Percentiles rank a stretch among this genome's conserved stretches.
Conservation (phyloP, 176 grass and related monocot species). For the Eremochloa ophiuroides region DNA sequence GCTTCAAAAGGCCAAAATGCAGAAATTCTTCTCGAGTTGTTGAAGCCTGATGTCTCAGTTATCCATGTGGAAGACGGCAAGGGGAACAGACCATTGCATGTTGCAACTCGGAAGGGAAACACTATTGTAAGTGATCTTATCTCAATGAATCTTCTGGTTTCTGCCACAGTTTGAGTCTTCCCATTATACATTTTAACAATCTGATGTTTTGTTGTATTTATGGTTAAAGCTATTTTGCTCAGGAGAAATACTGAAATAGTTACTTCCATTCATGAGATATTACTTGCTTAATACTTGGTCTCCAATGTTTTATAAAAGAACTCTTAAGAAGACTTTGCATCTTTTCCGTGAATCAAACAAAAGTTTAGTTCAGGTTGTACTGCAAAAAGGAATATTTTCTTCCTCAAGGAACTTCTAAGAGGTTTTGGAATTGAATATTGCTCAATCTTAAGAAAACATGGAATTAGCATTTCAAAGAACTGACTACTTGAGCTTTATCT, state of each 20-base stretch:
- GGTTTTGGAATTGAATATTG: neutral
- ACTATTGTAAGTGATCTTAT: conserved; percentile 51
- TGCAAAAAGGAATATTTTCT: neutral
- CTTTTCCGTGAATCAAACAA: neutral
- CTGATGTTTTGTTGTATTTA: neutral
- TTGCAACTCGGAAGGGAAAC: conserved; percentile 89
- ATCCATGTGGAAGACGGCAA: conserved; percentile 82
- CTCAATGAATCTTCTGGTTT: conserved; percentile 21
- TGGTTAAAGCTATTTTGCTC: neutral
- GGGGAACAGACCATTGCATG: conserved; percentile 80
- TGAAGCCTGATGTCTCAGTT: conserved; percentile 71
- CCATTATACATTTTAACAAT: neutral
- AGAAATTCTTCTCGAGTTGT: conserved; percentile 66
- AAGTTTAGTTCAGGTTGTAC: neutral
- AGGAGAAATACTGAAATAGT: neutral
- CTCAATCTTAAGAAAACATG: neutral
- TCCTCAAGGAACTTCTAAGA: neutral
- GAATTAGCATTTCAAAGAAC: neutral
- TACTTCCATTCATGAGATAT: conserved; percentile 15
- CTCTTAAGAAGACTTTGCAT: neutral
- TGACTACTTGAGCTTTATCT: conserved; percentile 7
- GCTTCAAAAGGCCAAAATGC: conserved; percentile 90
- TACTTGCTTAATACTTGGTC: neutral
- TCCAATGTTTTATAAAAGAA: neutral
- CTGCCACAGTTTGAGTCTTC: neutral